Conservation (phyloP, 2,329 filamentous ascomycete species). For the Trichoderma sp. region DNA sequence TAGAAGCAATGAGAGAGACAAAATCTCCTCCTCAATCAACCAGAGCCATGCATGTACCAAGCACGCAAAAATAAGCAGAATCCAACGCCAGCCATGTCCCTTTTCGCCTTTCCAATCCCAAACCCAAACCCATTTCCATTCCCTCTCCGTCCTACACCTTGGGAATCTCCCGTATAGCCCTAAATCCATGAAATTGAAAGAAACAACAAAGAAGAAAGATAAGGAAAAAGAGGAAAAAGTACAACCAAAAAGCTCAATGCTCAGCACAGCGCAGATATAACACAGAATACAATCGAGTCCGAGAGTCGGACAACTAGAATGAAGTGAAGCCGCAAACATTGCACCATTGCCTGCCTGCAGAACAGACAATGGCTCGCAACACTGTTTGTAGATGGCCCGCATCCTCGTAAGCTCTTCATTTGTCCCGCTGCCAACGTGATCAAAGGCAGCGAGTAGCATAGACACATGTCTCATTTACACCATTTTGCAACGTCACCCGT, state of each 20-base stretch:
- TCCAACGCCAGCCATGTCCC: constrained; percentile 14
- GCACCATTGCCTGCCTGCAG: constrained; percentile 1
- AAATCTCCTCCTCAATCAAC: background rate
- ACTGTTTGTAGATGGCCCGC: constrained; percentile 28
- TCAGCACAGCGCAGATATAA: constrained; percentile 22
- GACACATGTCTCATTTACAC: constrained; percentile 18
- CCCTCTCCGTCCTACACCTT: background rate
- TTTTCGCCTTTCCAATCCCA: constrained; percentile 9
- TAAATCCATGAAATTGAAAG: constrained; percentile 8
- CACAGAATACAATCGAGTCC: constrained; percentile 8
- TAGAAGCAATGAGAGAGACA: background rate
- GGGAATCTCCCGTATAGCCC: background rate
- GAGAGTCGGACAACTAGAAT: background rate
- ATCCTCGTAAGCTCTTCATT: constrained; percentile 28
- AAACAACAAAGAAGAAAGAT: background rate
- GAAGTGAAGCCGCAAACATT: constrained; percentile 12
- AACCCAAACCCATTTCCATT: background rate
- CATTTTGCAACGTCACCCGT: background rate
- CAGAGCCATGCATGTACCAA: background rate
- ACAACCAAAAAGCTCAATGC: background rate
- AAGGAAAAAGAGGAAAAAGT: background rate
- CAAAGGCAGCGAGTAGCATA: constrained; percentile 7
- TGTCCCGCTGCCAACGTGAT: background rate
- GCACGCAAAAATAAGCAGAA: background rate
- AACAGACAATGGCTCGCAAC: constrained; percentile 11